phyloP scores from a whole-genome alignment of 495 filamentous ascomycete species.

The Hypoxylon fragiforme region DNA sequence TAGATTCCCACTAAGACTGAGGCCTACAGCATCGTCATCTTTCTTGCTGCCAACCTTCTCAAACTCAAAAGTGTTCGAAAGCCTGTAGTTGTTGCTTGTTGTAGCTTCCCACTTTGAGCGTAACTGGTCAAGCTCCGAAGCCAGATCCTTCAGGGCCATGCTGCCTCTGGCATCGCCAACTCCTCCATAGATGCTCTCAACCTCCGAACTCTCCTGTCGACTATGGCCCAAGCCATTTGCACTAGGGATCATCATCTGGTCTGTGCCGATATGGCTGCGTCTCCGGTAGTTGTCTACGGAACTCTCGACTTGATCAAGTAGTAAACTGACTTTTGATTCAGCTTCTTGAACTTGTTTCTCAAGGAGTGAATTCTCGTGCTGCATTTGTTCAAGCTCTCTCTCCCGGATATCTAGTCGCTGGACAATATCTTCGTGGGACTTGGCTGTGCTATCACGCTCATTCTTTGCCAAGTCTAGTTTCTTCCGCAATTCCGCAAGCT shows the following conservation, averaged over 20 bases:
- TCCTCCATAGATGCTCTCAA: constrained; percentile 51
- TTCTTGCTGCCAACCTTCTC: constrained; percentile 62
- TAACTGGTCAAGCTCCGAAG: constrained; percentile 85
- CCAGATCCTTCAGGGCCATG: constrained; percentile 86
- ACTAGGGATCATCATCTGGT: constrained; percentile 28
- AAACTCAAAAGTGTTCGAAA: constrained; percentile 85
- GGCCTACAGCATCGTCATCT: constrained; percentile 48
- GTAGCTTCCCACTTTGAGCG: constrained; percentile 93
- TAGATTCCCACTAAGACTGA: constrained; percentile 66
- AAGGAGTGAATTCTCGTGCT: constrained; percentile 75
- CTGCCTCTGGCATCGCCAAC: constrained; percentile 65
- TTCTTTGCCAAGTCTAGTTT: constrained; percentile 65
- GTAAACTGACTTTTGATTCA: constrained; percentile 87
- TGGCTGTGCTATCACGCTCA: constrained; percentile 67
- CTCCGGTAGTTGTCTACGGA: constrained; percentile 95
- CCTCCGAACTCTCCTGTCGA: constrained; percentile 64
- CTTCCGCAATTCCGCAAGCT: constrained; percentile 66
- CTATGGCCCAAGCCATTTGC: constrained; percentile 47
- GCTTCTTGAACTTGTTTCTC: constrained; percentile 85
- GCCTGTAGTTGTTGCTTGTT: constrained; percentile 89
- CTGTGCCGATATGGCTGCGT: constrained; percentile 50
- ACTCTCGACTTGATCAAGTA: constrained; percentile 89
- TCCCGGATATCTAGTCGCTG: constrained; percentile 63
- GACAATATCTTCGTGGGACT: constrained; percentile 59
- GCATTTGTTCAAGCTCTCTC: constrained; percentile 76